Base-by-base conservation (phyloP, 192 early-diverging fungal genomes). In the Phycomyces blakesleeanus region DNA sequence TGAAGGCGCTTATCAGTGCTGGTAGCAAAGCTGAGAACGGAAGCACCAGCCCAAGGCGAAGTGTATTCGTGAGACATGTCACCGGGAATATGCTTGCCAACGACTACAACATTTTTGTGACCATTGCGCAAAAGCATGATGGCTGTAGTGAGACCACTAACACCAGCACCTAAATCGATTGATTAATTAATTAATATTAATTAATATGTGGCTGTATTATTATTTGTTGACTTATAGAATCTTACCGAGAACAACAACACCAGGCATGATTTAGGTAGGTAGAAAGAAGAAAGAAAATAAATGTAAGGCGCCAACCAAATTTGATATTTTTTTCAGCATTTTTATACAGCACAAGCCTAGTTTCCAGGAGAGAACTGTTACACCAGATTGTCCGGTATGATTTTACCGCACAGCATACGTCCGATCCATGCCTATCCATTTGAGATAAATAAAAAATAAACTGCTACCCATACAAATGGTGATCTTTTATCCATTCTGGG, bases 101-200 rank as follows among this genome's bases (percentile, higher is more conserved):
- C 74, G 5, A 91, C 74, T 0, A 78, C 86, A 8, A 91, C 89
- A 37, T 78, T 29, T 21, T 68, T 68, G 62, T 80, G 78, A 11
- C 84, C 78, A 40, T 78, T 75, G 61, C 75, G 72, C 55, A 85
- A 81, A 16, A 89, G 73, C 8, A 81, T 51, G 3, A 93, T 63
- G 5, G 84, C 92, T 0, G 84, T 86, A 10, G 91, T 90, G 14
- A 94, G 77, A 7, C 92, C 92, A 26, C 79, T 67, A 1, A 94
- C 92, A 63, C 92, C 92, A 8, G 87, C 85, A 12, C 92, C 92
- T 68, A 52, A 4, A 34, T n/a, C n/a, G n/a, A n/a, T n/a, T n/a
- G n/a, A n/a, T n/a, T n/a, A n/a, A n/a, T n/a, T n/a, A n/a, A n/a
- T n/a, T n/a, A n/a, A n/a, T n/a, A n/a, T n/a, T n/a, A n/a, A 18